Evolutionary conservation across 495 filamentous ascomycete genomes (phyloP).

Genomic region (Jackrogersella minutella): DNA sequence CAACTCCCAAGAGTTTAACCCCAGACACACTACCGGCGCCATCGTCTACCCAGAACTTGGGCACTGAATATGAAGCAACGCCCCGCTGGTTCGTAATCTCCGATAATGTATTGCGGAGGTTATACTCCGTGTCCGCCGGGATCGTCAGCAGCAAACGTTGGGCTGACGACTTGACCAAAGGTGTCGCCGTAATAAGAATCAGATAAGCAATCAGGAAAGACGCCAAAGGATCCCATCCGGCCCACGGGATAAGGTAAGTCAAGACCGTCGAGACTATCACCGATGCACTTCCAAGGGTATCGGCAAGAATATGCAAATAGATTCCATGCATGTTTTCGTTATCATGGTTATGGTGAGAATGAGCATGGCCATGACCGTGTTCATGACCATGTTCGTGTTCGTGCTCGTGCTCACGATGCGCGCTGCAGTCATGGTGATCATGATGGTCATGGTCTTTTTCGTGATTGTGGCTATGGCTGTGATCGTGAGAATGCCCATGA

Average conservation of each 20-base stretch:
- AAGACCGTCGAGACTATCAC: conserved; percentile 92
- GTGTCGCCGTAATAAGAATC: conserved; percentile 88
- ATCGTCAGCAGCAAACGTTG: conserved; percentile 82
- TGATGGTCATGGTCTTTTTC: conserved; percentile 31
- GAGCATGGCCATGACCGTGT: conserved; percentile 48
- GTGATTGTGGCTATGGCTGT: conserved; percentile 51
- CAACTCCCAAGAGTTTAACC: conserved; percentile 72
- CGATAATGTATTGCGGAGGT: conserved; percentile 81
- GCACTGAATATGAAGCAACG: conserved; percentile 84
- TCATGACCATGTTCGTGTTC: conserved; percentile 51
- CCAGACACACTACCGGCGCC: conserved; percentile 58
- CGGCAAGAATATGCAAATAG: conserved; percentile 93
- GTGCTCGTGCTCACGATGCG: conserved; percentile 43
- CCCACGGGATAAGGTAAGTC: conserved; percentile 85
- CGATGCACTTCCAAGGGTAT: conserved; percentile 91
- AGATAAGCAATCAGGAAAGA: conserved; percentile 93
- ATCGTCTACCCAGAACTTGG: conserved; percentile 94
- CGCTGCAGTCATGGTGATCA: conserved; percentile 57
- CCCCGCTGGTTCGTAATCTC: conserved; percentile 84
- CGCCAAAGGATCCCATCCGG: conserved; percentile 94
- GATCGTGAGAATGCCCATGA: conserved; percentile 50
- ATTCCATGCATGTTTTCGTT: conserved; percentile 99
- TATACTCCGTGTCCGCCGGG: conserved; percentile 87
- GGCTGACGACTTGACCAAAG: conserved; percentile 85
- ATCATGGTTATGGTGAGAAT: conserved; percentile 67